Conservation (phyloP, 208 protist genomes). For the Plasmodiophora brassicae region DNA sequence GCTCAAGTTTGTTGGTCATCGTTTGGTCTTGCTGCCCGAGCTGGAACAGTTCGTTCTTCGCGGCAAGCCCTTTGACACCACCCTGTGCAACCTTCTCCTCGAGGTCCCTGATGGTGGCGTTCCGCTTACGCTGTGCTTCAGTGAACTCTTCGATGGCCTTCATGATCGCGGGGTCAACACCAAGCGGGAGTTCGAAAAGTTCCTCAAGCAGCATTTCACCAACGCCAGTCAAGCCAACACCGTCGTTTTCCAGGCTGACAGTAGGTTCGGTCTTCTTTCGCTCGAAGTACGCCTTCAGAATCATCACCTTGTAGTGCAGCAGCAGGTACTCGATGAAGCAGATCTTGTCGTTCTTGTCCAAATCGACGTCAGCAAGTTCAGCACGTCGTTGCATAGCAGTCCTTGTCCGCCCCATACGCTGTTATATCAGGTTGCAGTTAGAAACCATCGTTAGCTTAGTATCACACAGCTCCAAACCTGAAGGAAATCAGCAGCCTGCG, state of each 20-base stretch:
- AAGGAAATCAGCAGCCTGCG: constrained; percentile 48
- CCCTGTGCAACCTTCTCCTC: neutral
- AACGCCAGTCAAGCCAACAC: constrained; percentile 49
- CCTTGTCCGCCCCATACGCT: constrained; percentile 40
- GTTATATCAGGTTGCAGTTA: neutral
- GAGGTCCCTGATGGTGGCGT: neutral
- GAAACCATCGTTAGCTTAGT: neutral
- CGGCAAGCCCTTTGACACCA: neutral
- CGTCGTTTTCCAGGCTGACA: constrained; percentile 41
- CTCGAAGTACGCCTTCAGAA: constrained; percentile 51
- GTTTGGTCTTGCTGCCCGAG: constrained; percentile 14
- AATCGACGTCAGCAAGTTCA: constrained; percentile 53
- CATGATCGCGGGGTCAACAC: constrained; percentile 23
- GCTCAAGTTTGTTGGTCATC: constrained; percentile 26
- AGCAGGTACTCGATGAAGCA: constrained; percentile 57
- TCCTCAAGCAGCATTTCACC: constrained; percentile 50
- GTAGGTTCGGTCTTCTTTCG: constrained; percentile 31
- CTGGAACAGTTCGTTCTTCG: constrained; percentile 31
- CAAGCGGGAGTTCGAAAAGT: constrained; percentile 51
- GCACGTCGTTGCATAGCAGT: constrained; percentile 41
- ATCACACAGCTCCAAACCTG: constrained; percentile 42
- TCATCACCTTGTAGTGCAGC: constrained; percentile 55
- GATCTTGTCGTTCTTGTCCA: constrained; percentile 52
- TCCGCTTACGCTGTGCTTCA: constrained; percentile 17
- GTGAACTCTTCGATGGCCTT: constrained; percentile 52